Evolutionary conservation across 805 yeast species (phyloP).

Genomic region (Barnettozyma sucrosica): DNA sequence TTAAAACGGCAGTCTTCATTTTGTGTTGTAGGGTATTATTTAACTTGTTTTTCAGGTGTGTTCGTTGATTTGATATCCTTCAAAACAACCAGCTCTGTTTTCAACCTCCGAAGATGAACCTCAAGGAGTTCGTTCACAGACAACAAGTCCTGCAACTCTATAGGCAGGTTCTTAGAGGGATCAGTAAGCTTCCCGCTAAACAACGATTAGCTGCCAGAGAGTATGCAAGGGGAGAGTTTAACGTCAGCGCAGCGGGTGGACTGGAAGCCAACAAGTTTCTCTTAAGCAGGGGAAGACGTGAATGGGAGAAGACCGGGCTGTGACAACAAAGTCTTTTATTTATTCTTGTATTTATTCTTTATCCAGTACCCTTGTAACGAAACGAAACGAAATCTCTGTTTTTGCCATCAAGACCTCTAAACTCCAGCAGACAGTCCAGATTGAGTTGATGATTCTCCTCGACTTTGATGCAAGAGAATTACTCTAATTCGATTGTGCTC

Average conservation of each 20-base stretch:
- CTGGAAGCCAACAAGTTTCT: conserved; percentile 9
- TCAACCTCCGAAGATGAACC: conserved; percentile 3
- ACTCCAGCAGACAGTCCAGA: no score
- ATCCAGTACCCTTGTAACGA: no score
- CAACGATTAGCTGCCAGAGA: conserved; percentile 1
- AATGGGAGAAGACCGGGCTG: conserved; percentile 1
- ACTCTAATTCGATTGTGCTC: no score
- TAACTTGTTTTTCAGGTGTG: not conserved
- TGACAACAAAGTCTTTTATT: not conserved
- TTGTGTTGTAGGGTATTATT: not conserved
- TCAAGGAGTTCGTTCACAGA: conserved; percentile 8
- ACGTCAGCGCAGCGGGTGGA: not conserved
- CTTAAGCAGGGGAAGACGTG: conserved; percentile 2
- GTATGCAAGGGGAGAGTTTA: conserved; percentile 3
- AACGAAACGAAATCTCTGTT: no score
- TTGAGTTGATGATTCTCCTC: no score
- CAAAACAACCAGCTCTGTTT: no score
- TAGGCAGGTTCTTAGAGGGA: not conserved
- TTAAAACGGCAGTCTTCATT: conserved; percentile 6
- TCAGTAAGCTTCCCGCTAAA: conserved; percentile 2
- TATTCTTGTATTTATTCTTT: no score
- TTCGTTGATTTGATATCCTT: no score
- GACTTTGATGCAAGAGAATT: no score
- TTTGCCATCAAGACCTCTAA: no score
- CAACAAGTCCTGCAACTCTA: conserved; percentile 5